Evolutionary conservation across 2,329 filamentous ascomycete genomes (phyloP), one percentile per base, ranked within the genome.

Genomic region (Colletotrichum tamarilloi): DNA sequence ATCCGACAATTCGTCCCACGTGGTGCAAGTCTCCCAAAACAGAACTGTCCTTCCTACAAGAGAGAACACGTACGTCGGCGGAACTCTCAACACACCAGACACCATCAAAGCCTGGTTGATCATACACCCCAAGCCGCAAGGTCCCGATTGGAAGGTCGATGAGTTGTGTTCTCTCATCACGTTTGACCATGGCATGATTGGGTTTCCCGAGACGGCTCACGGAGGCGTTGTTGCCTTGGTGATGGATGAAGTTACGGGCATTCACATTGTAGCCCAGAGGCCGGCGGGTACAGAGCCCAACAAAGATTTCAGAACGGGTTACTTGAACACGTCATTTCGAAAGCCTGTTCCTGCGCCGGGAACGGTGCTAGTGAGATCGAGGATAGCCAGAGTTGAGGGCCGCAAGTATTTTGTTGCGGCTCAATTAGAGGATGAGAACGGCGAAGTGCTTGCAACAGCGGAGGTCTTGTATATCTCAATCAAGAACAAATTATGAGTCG

Each of bases 161-260:
- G 77, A 80, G 66, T 73, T 81, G 35, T 75, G 77, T 3, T 77
- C 80, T 2, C 77, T 85, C 32, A 78, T 82, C 55, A 76, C 80
- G 1, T 76, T 84, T 9, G 80, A 81, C 5, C 75, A 80, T 3
- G 81, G 80, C 5, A 76, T 84, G 9, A 80, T 76, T 6, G 82
- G 84, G 2, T 81, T 79, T 52, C 76, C 79, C 0, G 75, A 75
- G 16, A 72, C 83, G 9, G 74, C 82, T 5, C 84, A 85, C 64
- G 84, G 84, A 2, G 84, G 84, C 6, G 76, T 84, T 66, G 77
- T 80, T n/a, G 79, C 80, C 53, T 76, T 83, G 24, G 72, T 85
- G 64, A 64, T 82, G 42, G 84, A 85, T 56, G 84, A 85, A 77
- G 76, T 80, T 12, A 81, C 82, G 76, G 82, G 82, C 3, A 75